Percentiles rank a stretch among this genome's conserved stretches.
These are phyloP conservation scores for Fomitiporia mediterranea DNA, from an alignment of 1,284 basidiomycete species.

Conservation along the genomic window DNA sequence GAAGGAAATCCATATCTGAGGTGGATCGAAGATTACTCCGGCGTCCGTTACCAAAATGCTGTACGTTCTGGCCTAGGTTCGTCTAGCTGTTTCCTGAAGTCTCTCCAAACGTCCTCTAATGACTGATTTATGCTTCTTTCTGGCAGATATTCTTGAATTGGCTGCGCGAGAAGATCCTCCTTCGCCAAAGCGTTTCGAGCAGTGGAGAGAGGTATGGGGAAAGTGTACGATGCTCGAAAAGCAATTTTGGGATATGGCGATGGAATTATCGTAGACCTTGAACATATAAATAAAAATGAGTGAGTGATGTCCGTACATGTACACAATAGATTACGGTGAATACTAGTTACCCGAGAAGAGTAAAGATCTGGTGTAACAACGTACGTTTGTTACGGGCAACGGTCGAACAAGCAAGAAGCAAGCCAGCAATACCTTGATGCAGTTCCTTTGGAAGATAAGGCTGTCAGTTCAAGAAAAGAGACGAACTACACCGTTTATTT, in stretches of 20 bases:
- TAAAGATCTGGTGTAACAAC: too few relatives aligned
- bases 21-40: conserved; percentile 86
- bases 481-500: too few relatives aligned
- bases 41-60: conserved; percentile 64
- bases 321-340: too few relatives aligned
- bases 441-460: too few relatives aligned
- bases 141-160: conserved; percentile 56
- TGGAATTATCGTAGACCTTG: conserved; percentile 39
- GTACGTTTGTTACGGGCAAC: too few relatives aligned
- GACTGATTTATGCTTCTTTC: not conserved
- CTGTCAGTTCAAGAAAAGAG: too few relatives aligned
- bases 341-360: too few relatives aligned
- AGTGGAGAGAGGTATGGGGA: conserved; percentile 75
- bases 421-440: too few relatives aligned
- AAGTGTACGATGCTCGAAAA: conserved; percentile 78
- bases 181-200: conserved; percentile 52
- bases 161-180: conserved; percentile 62
- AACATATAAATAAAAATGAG: too few relatives aligned
- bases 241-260: conserved; percentile 87
- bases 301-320: too few relatives aligned
- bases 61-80: conserved; percentile 69
- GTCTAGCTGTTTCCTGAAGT: conserved; percentile 26
- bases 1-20: conserved; percentile 68
- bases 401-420: too few relatives aligned
- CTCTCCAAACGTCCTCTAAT: not conserved